A percentile compares a stretch with the other conserved stretches of the same genome.
phyloP scores from a whole-genome alignment of 345 rosid genomes.

The Kandelia obovata region DNA sequence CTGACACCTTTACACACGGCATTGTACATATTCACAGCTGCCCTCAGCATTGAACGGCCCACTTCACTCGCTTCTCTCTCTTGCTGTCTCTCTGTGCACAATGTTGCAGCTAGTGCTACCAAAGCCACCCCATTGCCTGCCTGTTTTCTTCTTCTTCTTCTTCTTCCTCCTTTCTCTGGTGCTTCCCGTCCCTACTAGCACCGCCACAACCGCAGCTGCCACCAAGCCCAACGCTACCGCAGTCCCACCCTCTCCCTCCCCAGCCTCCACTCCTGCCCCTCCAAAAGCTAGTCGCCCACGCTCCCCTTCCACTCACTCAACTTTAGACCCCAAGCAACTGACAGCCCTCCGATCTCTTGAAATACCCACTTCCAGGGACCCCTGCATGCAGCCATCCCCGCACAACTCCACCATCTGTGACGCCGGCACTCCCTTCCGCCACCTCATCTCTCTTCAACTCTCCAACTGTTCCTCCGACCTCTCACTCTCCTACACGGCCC shows the following conservation, averaged over 20 bases:
- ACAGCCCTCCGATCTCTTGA: constrained; percentile 68
- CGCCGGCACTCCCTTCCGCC: constrained; percentile 63
- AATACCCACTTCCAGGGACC: constrained; percentile 60
- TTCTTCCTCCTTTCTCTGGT: not conserved
- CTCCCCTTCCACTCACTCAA: constrained; percentile 34
- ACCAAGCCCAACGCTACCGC: not conserved
- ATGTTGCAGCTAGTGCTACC: constrained; percentile 34
- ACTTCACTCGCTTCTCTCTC: not conserved
- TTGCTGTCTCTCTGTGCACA: constrained; percentile 28
- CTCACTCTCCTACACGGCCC: constrained; percentile 52
- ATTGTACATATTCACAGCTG: constrained; percentile 4
- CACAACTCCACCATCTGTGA: constrained; percentile 55
- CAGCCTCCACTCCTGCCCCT: constrained; percentile 21
- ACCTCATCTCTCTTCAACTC: constrained; percentile 65
- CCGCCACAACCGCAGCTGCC: constrained; percentile 21
- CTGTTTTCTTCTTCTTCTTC: constrained; percentile 27
- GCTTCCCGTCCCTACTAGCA: constrained; percentile 8
- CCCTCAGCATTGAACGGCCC: not conserved
- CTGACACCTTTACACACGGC: not conserved
- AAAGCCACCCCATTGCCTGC: constrained; percentile 17
- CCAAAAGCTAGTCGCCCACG: constrained; percentile 26
- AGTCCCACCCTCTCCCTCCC: constrained; percentile 19
- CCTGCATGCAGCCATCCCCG: constrained; percentile 49
- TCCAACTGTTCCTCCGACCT: constrained; percentile 66
- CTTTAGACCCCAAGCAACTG: constrained; percentile 76